Conservation (phyloP, 2,329 filamentous ascomycete genomes). For the Ophiostoma populinum region DNA sequence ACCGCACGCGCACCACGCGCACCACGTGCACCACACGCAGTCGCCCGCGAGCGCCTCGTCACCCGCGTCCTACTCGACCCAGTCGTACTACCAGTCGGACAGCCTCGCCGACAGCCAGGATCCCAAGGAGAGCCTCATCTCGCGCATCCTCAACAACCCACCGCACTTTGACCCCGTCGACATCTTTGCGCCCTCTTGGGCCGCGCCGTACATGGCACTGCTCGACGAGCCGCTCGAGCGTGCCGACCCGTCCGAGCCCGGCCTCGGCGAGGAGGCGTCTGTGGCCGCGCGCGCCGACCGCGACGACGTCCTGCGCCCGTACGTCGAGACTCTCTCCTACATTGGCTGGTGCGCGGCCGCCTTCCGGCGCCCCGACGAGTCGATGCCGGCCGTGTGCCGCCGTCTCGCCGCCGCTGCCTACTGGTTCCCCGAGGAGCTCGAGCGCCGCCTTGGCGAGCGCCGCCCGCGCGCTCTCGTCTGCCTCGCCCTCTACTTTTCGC, state of each 20-base stretch:
- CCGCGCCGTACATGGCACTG: slow-evolving; percentile 18
- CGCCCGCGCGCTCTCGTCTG: slow-evolving; percentile 21
- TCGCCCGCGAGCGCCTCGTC: too few species aligned
- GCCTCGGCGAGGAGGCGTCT: slow-evolving; percentile 14
- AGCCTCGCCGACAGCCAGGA: too few species aligned
- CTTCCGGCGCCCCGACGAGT: slow-evolving; percentile 16
- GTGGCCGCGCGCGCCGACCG: slow-evolving; percentile 12
- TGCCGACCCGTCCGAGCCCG: slow-evolving; percentile 9
- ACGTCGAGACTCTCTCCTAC: slow-evolving; percentile 19
- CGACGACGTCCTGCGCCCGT: slow-evolving; percentile 11
- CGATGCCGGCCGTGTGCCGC: slow-evolving; percentile 16
- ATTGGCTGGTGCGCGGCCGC: slow-evolving; percentile 17
- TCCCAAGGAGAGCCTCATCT: not conserved
- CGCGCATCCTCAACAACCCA: slow-evolving; percentile 1
- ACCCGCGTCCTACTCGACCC: too few species aligned
- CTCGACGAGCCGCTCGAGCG: slow-evolving; percentile 13
- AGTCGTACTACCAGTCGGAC: too few species aligned
- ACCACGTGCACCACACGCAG: too few species aligned
- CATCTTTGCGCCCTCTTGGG: slow-evolving; percentile 17
- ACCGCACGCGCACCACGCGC: too few species aligned
- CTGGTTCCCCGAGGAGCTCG: slow-evolving; percentile 19
- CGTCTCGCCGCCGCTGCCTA: slow-evolving; percentile 21
- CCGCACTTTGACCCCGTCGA: slow-evolving; percentile 17
- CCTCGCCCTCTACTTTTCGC: slow-evolving; percentile 22
- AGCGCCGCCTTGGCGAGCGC: slow-evolving; percentile 18